Conservation (phyloP, 306 rosid species). For the Trifolium dubium region DNA sequence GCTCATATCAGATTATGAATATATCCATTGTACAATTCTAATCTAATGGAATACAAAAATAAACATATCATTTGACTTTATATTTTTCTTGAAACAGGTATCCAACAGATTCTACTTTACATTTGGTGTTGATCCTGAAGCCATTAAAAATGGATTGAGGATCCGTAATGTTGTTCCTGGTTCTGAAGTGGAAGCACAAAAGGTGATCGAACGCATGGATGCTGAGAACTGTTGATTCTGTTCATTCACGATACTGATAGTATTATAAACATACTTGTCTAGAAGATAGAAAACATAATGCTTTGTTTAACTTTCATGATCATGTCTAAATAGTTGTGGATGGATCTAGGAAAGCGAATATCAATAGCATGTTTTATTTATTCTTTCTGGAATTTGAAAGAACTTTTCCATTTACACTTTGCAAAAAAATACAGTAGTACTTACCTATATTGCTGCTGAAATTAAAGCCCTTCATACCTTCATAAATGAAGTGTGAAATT, state of each 20-base stretch:
- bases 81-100: slow-evolving; percentile 52
- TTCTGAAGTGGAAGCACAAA: slow-evolving; percentile 77
- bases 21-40: background rate
- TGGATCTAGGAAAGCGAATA: background rate
- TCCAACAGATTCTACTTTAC: slow-evolving; percentile 92
- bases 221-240: slow-evolving; percentile 53
- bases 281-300: slow-evolving; percentile 16
- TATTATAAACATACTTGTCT: background rate
- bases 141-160: slow-evolving; percentile 59
- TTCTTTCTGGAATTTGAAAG: slow-evolving; percentile 11
- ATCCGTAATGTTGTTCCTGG: slow-evolving; percentile 75
- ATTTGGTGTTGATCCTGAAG: slow-evolving; percentile 61
- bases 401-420: slow-evolving; percentile 14
- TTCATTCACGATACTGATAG: slow-evolving; percentile 37
- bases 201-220: slow-evolving; percentile 75
- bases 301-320: background rate
- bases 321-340: background rate
- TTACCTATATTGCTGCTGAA: background rate
- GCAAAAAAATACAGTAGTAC: background rate
- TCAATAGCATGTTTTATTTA: slow-evolving; percentile 14
- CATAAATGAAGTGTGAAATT: background rate
- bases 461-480: background rate
- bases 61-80: slow-evolving; percentile 14
- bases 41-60: slow-evolving; percentile 1
- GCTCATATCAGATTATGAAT: background rate